Base-by-base conservation (phyloP, 2,329 filamentous ascomycete species). In the Nannizzia gypsea region DNA sequence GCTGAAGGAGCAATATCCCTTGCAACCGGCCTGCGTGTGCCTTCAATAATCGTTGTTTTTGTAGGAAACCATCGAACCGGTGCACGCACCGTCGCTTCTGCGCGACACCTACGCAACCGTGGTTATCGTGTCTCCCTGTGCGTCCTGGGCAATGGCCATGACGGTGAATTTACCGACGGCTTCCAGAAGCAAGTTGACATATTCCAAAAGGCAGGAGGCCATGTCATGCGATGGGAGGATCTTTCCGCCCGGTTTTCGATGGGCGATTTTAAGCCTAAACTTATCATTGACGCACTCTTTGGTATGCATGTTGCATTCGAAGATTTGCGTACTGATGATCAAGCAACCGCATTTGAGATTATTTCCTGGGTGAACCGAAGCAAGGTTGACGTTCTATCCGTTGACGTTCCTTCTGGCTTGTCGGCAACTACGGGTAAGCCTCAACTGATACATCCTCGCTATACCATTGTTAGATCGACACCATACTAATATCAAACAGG, bases 21-120 rank as follows among this genome's bases (percentile, higher is more conserved):
- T 56, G 83, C 89, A 9, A 76, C 95, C 52, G 79, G 78, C 57
- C 74, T 77, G 56, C 74, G 78, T 40, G 73, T 77, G 15, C 74
- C 78, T 31, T 80, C 81, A 0, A 81, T 83, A 5, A 78, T 86
- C 56, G 84, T 95, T 22, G 83, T 97, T 5, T 79, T 97, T n/a
- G 91, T 89, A 0, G 92, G 93, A n/a, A 97, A 96, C 72, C 92
- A 96, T 72, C 90, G 90, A 65, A 90, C 87, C 0, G 91, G 92
- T 42, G 86, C 89, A 40, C 82, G 92, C 61, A 90, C 90, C 2
- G 80, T 97, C 58, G 88, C 90, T 13, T 90, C 90, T 3, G 90
- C 87, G 28, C 84, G 93, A 3, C 91, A 97, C 71, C 81, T 97
- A 6, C 84, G 89, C 57, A 92, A 91, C 69, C 88, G 91, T 64